These are phyloP conservation scores for Mycogone perniciosa DNA, from an alignment of 2,329 filamentous ascomycete species.

Conservation along the genomic window DNA sequence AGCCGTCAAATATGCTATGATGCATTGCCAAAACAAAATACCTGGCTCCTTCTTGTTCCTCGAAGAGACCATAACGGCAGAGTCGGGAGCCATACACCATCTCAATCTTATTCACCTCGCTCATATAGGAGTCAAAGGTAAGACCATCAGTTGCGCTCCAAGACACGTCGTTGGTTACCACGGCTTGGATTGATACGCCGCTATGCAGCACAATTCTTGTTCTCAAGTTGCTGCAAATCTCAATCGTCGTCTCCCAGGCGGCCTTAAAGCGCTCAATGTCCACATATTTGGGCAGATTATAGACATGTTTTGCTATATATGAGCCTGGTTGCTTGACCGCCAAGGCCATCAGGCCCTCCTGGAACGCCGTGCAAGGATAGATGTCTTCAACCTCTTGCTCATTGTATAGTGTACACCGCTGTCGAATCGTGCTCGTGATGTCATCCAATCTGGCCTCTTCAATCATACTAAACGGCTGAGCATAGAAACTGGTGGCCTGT, in stretches of 20 bases:
- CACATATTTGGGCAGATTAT: conserved; percentile 5
- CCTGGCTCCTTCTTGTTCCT: neutral
- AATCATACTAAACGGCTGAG: no score
- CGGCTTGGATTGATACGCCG: neutral
- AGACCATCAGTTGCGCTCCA: neutral
- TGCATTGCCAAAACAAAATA: conserved; percentile 6
- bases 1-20: conserved; percentile 6
- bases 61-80: neutral
- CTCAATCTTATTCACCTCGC: neutral
- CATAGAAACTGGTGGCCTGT: no score
- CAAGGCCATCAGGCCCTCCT: conserved; percentile 5
- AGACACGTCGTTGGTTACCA: neutral
- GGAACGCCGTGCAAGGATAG: conserved; percentile 1
- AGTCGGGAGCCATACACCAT: conserved; percentile 1
- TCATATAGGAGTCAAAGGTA: neutral
- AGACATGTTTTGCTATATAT: neutral
- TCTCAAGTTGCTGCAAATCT: conserved; percentile 4
- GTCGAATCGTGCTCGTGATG: neutral
- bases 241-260: conserved; percentile 19
- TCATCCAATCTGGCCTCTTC: no score
- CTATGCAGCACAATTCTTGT: conserved; percentile 6
- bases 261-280: conserved; percentile 4
- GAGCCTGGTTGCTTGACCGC: conserved; percentile 2
- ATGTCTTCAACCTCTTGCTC: conserved; percentile 1
- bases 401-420: neutral